Base-by-base conservation (phyloP, 2,329 filamentous ascomycete species). In the Sclerotinia sclerotiorum region DNA sequence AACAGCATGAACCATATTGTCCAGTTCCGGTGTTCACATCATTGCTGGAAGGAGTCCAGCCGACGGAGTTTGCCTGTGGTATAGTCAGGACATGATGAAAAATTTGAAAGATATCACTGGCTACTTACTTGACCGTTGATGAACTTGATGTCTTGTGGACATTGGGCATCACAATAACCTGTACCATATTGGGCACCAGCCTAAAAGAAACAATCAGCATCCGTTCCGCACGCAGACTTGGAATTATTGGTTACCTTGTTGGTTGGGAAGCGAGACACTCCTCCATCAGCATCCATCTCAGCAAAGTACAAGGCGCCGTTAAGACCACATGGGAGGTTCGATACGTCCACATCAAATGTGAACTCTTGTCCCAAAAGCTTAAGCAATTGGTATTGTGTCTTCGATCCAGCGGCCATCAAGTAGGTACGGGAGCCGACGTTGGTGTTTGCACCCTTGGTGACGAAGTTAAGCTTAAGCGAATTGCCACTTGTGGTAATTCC, bases 301-400 rank as follows among this genome's bases (percentile, higher is more conserved):
- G 85, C 80, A 65, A 90, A 84, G 80, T 92, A 92, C 51, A 92
- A 81, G 57, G 89, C 89, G 68, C 89, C 89, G 79, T 93, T 92
- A 69, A 92, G 80, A 72, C 90, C 90, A 76, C 90, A 92, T 70
- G 86, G 85, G 42, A 91, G 81, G 73, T 85, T 84, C 54, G 88
- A 90, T 54, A 90, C 86, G 77, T 92, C 90, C 51, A 91, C 89
- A 68, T 91, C 88, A 71, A 92, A 91, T 68, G 88, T 88, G 80
- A 92, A 88, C 78, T 92, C 89, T 76, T 89, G 84, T 79, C 85
- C 85, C 68, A 87, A 81, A 70, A 91, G 82, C 71, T 87, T 82
- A 79, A 91, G 87, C 77, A 86, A 84, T 80, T 90, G 81, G 79
- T 92, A 92, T 68, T 84, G 85, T 70, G 81, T 82, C 52, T 86